Evolutionary conservation across 148 eudicot genomes (phyloP).

Genomic region (Dysphania ambrosioides): DNA sequence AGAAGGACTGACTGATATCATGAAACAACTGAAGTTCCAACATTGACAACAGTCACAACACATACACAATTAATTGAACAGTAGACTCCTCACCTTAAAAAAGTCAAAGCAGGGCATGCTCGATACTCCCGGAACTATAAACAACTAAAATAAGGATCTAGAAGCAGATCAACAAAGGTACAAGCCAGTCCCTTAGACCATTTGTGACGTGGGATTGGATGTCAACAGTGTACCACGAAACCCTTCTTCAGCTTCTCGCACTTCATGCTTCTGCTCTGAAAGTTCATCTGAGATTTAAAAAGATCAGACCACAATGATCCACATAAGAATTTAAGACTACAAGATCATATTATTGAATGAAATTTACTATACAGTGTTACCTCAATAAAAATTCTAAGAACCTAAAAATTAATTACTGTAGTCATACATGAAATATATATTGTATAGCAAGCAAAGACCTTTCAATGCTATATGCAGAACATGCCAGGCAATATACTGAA

Average conservation of each 20-base stretch:
- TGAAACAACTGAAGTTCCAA: background rate
- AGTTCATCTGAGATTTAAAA: conserved; percentile 65
- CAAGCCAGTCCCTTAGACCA: conserved; percentile 40
- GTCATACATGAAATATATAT: no score
- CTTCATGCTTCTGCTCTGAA: conserved; percentile 65
- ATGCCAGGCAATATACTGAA: no score
- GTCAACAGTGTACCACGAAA: conserved; percentile 89
- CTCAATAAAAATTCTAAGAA: background rate
- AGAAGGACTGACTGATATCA: background rate
- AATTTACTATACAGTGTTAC: background rate
- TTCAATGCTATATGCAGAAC: background rate
- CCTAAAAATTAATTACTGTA: background rate
- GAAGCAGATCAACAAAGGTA: conserved; percentile 10
- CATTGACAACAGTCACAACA: background rate
- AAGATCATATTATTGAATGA: background rate
- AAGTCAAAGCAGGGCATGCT: conserved; percentile 22
- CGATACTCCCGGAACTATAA: conserved; percentile 12
- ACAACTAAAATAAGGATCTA: conserved; percentile 11
- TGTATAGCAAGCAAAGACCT: no score
- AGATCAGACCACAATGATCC: background rate
- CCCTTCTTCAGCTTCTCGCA: conserved; percentile 74
- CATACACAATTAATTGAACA: background rate
- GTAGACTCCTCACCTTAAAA: conserved; percentile 28
- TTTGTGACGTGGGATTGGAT: conserved; percentile 58
- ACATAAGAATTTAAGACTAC: background rate